These are phyloP conservation scores for Cardamine resedifolia DNA, from an alignment of 345 rosid species.

Conservation along the genomic window DNA sequence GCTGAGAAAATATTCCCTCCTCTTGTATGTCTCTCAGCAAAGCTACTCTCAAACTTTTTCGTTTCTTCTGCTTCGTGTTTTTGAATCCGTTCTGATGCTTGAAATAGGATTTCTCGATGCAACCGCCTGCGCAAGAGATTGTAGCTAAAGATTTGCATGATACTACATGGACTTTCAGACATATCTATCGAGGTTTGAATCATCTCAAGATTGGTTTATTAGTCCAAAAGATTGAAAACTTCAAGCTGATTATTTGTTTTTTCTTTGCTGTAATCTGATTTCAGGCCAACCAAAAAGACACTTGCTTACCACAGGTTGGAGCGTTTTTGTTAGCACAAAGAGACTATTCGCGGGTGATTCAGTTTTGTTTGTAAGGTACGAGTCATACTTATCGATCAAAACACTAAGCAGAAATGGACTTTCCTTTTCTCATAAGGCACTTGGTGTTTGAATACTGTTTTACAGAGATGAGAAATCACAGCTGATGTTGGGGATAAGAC, in stretches of 20 bases:
- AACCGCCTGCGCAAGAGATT: conserved; percentile 94
- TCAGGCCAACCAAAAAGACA: conserved; percentile 92
- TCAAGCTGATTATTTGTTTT: conserved; percentile 9
- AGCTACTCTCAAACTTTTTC: not conserved
- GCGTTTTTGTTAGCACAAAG: conserved; percentile 83
- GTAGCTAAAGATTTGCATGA: conserved; percentile 94
- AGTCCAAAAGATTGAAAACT: not conserved
- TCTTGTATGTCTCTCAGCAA: conserved; percentile 53
- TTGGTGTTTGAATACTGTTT: not conserved
- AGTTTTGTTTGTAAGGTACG: conserved; percentile 77
- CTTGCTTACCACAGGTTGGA: conserved; percentile 93
- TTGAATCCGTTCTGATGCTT: conserved; percentile 8
- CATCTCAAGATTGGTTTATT: conserved; percentile 11
- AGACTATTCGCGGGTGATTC: conserved; percentile 84
- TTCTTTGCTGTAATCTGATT: conserved; percentile 20
- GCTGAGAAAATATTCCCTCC: conserved; percentile 97
- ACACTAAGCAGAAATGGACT: conserved; percentile 6
- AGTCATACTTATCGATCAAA: conserved; percentile 4
- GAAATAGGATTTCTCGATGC: conserved; percentile 80
- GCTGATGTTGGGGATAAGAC: conserved; percentile 76
- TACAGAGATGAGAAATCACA: conserved; percentile 89
- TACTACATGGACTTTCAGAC: conserved; percentile 81
- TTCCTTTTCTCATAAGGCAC: not conserved
- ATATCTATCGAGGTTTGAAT: conserved; percentile 74
- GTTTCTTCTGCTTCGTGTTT: not conserved